Conservation (phyloP, 225 moss, liverwort and hornwort genomes). For the Pseudoscleropodium purum region DNA sequence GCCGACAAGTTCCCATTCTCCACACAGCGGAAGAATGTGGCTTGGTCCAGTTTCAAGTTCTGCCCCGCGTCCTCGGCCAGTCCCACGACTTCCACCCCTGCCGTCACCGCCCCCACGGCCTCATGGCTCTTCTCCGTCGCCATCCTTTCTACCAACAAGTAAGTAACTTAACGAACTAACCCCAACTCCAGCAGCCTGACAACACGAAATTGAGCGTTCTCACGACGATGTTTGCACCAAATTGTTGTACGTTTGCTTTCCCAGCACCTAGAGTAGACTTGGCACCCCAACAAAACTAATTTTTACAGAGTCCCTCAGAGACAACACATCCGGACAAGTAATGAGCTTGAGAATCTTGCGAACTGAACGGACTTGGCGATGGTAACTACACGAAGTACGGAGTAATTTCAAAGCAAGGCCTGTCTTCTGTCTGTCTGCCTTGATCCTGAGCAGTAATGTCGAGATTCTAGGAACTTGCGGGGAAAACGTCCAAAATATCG, state of each 20-base stretch:
- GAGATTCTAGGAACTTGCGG: not conserved
- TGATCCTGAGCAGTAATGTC: not conserved
- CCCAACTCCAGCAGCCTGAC: not conserved
- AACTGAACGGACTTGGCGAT: not conserved
- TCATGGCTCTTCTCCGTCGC: constrained; percentile 5
- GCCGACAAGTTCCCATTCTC: constrained; percentile 34
- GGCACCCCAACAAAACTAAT: not conserved
- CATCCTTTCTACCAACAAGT: not conserved
- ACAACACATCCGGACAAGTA: not conserved
- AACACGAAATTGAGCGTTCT: not conserved
- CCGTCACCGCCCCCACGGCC: not conserved
- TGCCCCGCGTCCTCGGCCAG: constrained; percentile 38
- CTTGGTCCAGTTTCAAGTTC: constrained; percentile 49
- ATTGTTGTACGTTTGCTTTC: not conserved
- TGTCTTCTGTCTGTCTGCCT: not conserved
- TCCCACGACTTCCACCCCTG: constrained; percentile 33
- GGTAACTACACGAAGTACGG: not conserved
- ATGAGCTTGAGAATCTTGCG: not conserved
- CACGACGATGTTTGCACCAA: not conserved
- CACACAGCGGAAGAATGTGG: constrained; percentile 53
- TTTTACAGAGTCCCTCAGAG: not conserved
- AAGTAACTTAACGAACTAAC: not conserved
- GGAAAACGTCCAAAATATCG: not conserved
- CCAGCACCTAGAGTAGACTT: not conserved
- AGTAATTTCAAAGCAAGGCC: not conserved